Percentiles rank a stretch among this genome's conserved stretches.
Evolutionary conservation across 176 grass and related monocot species (phyloP).

Genomic region (Oryza longistaminata): DNA sequence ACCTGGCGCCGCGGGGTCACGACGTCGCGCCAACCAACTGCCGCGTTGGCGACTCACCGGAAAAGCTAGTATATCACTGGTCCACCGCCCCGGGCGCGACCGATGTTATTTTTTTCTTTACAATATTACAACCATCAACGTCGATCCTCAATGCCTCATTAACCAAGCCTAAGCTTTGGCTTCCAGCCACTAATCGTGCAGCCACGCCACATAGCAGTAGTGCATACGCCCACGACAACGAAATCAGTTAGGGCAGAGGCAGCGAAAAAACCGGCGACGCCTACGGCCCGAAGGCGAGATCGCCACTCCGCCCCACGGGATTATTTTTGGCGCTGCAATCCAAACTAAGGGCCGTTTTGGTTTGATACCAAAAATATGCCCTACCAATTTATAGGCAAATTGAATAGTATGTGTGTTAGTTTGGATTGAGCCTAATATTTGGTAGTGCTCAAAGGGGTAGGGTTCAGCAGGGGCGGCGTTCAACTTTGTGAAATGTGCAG

Average conservation of each 20-base stretch:
- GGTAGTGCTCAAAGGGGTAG: neutral
- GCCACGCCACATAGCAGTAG: neutral
- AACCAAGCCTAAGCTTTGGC: neutral
- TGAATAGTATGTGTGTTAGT: no score
- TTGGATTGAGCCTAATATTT: no score
- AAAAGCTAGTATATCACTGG: neutral
- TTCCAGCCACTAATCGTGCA: constrained; percentile 1
- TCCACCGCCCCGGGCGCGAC: neutral
- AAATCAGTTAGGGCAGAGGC: neutral
- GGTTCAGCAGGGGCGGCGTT: neutral
- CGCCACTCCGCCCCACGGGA: no score
- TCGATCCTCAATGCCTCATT: neutral
- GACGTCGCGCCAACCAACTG: constrained; percentile 8
- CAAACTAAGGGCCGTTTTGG: no score
- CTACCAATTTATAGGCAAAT: no score
- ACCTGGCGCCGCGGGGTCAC: constrained; percentile 18
- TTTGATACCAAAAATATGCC: no score
- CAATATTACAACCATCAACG: neutral
- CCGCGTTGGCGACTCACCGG: neutral
- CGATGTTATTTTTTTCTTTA: neutral
- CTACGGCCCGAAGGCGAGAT: neutral
- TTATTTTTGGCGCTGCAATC: neutral
- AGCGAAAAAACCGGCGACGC: neutral
- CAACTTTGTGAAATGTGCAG: neutral
- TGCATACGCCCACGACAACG: neutral